phyloP scores from a whole-genome alignment of 768 basidiomycete genomes.

The Hydnomerulius pinastri region DNA sequence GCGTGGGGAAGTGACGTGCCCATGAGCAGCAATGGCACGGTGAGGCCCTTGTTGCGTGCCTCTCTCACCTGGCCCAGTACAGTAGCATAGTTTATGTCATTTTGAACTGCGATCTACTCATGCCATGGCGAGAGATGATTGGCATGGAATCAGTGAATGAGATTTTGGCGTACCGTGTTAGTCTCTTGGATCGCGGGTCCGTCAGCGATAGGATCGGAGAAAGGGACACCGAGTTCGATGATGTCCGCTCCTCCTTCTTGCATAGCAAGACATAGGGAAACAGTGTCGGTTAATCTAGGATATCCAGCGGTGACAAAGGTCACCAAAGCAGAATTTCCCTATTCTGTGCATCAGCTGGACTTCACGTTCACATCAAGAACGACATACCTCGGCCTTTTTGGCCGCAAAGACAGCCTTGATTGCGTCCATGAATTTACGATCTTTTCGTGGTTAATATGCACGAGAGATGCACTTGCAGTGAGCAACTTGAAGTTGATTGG shows the following conservation, averaged over 20 bases:
- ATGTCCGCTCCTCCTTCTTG: constrained; percentile 92
- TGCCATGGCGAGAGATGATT: neutral
- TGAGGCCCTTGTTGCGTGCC: constrained; percentile 81
- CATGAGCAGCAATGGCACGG: constrained; percentile 67
- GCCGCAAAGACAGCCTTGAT: constrained; percentile 29
- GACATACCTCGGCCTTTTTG: constrained; percentile 21
- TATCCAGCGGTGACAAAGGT: constrained; percentile 96
- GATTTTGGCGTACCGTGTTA: constrained; percentile 65
- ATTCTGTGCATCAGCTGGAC: constrained; percentile 6
- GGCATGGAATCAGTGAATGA: neutral
- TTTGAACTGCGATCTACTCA: constrained; percentile 79
- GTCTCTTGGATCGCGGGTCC: constrained; percentile 91
- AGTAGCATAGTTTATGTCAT: constrained; percentile 73
- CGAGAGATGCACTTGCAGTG: too few species aligned
- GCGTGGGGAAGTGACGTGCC: too few species aligned
- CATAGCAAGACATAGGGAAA: constrained; percentile 88
- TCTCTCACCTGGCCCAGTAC: constrained; percentile 76
- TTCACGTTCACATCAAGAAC: neutral
- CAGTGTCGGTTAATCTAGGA: constrained; percentile 77
- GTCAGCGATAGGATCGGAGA: constrained; percentile 93
- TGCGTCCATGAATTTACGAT: constrained; percentile 24
- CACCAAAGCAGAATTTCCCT: constrained; percentile 59
- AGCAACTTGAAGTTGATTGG: neutral
- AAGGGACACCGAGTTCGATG: constrained; percentile 84
- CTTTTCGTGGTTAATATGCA: neutral